Conservation (phyloP, 139 green algal genomes). For the Picochlorum sp. region DNA sequence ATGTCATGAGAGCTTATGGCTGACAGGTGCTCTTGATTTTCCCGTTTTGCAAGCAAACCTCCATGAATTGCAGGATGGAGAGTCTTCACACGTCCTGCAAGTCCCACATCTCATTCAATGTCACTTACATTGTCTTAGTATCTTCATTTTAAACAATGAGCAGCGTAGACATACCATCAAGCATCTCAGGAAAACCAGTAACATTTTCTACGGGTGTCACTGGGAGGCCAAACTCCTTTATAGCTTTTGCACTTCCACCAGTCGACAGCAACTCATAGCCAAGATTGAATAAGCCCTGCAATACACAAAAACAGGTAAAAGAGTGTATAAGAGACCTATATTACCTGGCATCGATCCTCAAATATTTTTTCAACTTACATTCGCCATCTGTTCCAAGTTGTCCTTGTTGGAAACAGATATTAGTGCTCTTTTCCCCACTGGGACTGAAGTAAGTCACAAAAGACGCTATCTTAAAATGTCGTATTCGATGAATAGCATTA, state of each 20-base stretch:
- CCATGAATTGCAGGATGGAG: slow-evolving; percentile 94
- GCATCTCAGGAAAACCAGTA: slow-evolving; percentile 98
- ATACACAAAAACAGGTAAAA: too few relatives aligned
- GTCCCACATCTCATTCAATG: too few relatives aligned
- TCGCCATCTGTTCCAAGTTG: slow-evolving; percentile 62
- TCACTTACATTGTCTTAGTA: slow-evolving; percentile 5
- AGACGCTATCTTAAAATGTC: too few relatives aligned
- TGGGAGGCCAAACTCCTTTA: slow-evolving; percentile 65
- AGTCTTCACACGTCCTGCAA: slow-evolving; percentile 98
- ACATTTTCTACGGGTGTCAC: slow-evolving; percentile 81
- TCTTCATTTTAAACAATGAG: too few relatives aligned
- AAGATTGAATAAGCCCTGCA: slow-evolving; percentile 64
- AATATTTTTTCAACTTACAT: too few relatives aligned
- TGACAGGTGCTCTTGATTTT: slow-evolving; percentile 68
- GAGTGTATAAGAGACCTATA: too few relatives aligned
- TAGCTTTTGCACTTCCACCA: slow-evolving; percentile 76
- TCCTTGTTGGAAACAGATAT: slow-evolving; percentile 92
- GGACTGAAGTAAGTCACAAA: too few relatives aligned
- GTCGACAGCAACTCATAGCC: slow-evolving; percentile 93
- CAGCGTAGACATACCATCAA: too few relatives aligned
- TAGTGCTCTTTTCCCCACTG: slow-evolving; percentile 55
- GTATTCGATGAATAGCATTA: too few relatives aligned
- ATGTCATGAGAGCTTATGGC: slow-evolving; percentile 82
- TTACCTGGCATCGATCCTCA: slow-evolving; percentile 44
- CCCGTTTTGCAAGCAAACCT: slow-evolving; percentile 87